phyloP scores from a whole-genome alignment of 2,329 filamentous ascomycete species.

The Teratosphaeria epicoccoides region DNA sequence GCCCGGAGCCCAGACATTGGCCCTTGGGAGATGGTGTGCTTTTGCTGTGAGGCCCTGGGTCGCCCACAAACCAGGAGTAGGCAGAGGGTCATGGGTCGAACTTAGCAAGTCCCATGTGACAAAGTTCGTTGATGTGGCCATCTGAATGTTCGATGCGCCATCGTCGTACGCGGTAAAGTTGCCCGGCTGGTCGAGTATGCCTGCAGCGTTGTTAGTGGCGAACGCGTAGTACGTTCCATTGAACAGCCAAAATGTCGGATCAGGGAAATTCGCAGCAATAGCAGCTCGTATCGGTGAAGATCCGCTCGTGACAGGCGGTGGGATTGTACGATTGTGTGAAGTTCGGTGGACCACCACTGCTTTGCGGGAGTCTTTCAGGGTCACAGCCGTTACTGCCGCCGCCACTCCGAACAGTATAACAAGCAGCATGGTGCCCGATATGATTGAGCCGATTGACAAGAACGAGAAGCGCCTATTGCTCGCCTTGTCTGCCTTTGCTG shows the following conservation, averaged over 20 bases:
- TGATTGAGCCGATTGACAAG: constrained; percentile 16
- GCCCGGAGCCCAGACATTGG: constrained; percentile 25
- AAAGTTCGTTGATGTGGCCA: constrained; percentile 30
- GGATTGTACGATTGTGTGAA: not conserved
- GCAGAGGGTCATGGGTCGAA: constrained; percentile 22
- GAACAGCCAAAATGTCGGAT: constrained; percentile 25
- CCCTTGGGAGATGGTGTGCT: constrained; percentile 12
- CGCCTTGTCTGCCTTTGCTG: constrained; percentile 8
- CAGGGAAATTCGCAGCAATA: constrained; percentile 28
- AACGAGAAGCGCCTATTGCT: constrained; percentile 16
- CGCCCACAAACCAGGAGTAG: constrained; percentile 18
- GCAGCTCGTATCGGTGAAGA: constrained; percentile 14
- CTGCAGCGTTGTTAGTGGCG: constrained; percentile 28
- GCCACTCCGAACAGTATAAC: constrained; percentile 15
- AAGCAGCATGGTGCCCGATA: constrained; percentile 7
- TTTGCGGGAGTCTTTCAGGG: constrained; percentile 4
- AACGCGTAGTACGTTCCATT: constrained; percentile 29
- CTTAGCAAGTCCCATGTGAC: constrained; percentile 22
- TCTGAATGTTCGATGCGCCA: constrained; percentile 25
- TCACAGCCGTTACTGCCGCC: constrained; percentile 14
- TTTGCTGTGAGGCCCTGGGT: constrained; percentile 7
- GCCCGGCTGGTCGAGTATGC: constrained; percentile 13
- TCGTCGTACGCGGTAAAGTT: constrained; percentile 9
- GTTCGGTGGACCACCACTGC: not conserved
- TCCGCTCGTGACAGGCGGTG: not conserved